Percentiles rank a stretch among this genome's conserved stretches.
These are phyloP conservation scores for Phytophthora boehmeriae DNA, from an alignment of 352 stramenopile species.

Conservation along the genomic window DNA sequence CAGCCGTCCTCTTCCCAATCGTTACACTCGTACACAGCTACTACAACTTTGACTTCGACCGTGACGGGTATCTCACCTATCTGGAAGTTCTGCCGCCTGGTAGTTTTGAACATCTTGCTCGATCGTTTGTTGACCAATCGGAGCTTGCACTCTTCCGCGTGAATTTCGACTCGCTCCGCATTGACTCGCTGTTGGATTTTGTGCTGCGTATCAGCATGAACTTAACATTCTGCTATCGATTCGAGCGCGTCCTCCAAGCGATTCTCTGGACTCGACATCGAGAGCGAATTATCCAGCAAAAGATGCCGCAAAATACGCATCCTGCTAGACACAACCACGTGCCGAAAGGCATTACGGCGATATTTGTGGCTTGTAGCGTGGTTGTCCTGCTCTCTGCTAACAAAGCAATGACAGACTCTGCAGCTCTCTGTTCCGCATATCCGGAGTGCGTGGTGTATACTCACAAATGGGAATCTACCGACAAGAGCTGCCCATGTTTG, in stretches of 20 bases:
- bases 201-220: constrained; percentile 34
- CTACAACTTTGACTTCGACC: constrained; percentile 39
- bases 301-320: not conserved
- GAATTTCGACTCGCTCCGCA: constrained; percentile 35
- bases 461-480: constrained; percentile 17
- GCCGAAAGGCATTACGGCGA: constrained; percentile 18
- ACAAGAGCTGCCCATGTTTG: constrained; percentile 16
- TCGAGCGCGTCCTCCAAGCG: constrained; percentile 14
- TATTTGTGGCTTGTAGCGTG: constrained; percentile 20
- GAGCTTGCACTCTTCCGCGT: constrained; percentile 38
- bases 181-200: constrained; percentile 28
- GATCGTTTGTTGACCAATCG: constrained; percentile 34
- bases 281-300: constrained; percentile 6
- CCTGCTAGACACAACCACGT: constrained; percentile 10
- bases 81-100: constrained; percentile 17
- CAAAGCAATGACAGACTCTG: constrained; percentile 18
- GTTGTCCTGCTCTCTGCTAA: constrained; percentile 22
- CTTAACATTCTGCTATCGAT: constrained; percentile 31
- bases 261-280: constrained; percentile 20
- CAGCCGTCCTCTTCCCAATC: constrained; percentile 39
- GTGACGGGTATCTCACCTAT: constrained; percentile 28
- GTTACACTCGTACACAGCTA: constrained; percentile 33
- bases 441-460: constrained; percentile 33
- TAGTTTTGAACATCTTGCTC: constrained; percentile 36
- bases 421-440: constrained; percentile 18